Evolutionary conservation across 192 early-diverging fungal species (phyloP), one percentile per base, ranked within the genome.

Genomic region (Geranomyces variabilis): DNA sequence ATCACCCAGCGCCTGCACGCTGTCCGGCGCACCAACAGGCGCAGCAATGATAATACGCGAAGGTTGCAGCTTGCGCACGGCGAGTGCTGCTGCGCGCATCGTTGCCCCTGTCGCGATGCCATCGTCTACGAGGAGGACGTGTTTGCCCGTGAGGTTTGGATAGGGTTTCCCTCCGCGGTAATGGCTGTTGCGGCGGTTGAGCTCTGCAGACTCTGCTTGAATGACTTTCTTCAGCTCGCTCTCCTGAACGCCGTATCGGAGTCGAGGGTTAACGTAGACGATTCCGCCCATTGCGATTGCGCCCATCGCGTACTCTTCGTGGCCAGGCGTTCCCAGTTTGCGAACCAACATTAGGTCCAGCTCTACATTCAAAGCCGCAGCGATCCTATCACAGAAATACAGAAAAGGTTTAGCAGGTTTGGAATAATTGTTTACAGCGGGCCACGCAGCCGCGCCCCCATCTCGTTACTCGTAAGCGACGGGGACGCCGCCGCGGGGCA

Each of bases 401-500:
- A 10, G 10, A 60, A 53, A 53, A 53, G 51, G 22, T 57, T n/a
- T n/a, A n/a, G n/a, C n/a, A n/a, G n/a, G n/a, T n/a, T 47, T 10
- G 19, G 46, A 13, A 19, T 14, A 60, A 26, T 8, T 33, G 15
- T 26, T 60, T 33, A 29, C 12, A 4, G 19, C 4, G 22, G 4
- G 28, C 58, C 28, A 60, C 5, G 7, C 58, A 19, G 12, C 31
- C 6, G 5, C 3, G 28, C 28, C 8, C 31, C 8, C 19, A 7
- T 19, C 19, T 3, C 8, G 4, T 33, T 61, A 67, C 51, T 70
- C 46, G 63, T 55, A 73, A 43, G 80, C 80, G 14, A 81, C 71
- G 9, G 80, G 80, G n/a, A 81, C 76, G 22, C 80, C 80, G 33
- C 80, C 80, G 13, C 80, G 33, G 19, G 80, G 80, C n/a, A 81